Percentiles rank a stretch among this genome's conserved stretches.
Evolutionary conservation across 306 rosid genomes (phyloP).

Genomic region (Sindora glabra): DNA sequence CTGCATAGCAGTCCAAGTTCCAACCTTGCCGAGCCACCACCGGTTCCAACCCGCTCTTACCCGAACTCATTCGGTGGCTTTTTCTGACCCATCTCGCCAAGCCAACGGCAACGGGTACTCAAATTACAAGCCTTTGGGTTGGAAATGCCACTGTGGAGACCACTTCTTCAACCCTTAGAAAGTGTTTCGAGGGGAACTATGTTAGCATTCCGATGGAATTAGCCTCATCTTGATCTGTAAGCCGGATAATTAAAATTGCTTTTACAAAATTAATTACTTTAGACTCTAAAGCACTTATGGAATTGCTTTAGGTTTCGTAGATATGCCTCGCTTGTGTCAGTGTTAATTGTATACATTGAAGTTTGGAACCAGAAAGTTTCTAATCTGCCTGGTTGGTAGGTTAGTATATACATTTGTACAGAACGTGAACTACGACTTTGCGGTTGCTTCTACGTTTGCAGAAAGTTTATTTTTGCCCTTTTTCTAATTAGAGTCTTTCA

Average conservation of each 20-base stretch:
- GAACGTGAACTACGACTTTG: slow-evolving; percentile 19
- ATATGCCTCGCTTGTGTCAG: slow-evolving; percentile 29
- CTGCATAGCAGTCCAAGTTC: slow-evolving; percentile 92
- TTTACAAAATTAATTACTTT: neutral
- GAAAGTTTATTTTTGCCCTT: neutral
- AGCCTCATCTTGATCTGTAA: neutral
- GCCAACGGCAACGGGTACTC: slow-evolving; percentile 46
- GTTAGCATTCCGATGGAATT: neutral
- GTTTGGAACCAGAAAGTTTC: no score
- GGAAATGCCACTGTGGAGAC: slow-evolving; percentile 85
- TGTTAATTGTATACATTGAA: slow-evolving; percentile 34
- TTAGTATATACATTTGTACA: slow-evolving; percentile 43
- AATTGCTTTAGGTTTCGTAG: slow-evolving; percentile 7
- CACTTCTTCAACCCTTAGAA: slow-evolving; percentile 75
- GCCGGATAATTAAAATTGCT: neutral
- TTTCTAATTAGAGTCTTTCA: no score
- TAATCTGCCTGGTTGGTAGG: no score
- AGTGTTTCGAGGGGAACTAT: neutral
- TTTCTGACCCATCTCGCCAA: slow-evolving; percentile 32
- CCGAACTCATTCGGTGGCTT: slow-evolving; percentile 16
- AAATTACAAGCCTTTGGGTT: slow-evolving; percentile 93
- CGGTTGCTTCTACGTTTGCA: slow-evolving; percentile 13
- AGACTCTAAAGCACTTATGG: neutral
- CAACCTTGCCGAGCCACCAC: slow-evolving; percentile 41
- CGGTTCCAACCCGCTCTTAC: slow-evolving; percentile 25